Base-by-base conservation (phyloP, 345 rosid species). In the Microthlaspi erraticum region DNA sequence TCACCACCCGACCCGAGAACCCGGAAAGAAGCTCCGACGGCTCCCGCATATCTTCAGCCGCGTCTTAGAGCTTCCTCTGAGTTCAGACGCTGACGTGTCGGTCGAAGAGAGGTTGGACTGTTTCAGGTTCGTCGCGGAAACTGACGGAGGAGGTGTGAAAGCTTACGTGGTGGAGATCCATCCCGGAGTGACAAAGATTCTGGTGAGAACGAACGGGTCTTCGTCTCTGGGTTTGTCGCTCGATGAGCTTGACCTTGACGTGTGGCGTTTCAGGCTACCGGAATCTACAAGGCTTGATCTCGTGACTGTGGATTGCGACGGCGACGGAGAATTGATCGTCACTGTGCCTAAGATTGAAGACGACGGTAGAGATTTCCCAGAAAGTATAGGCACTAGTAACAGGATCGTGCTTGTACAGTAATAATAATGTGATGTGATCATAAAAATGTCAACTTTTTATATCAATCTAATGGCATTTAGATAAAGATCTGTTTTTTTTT, bases 231-330 rank as follows among this genome's bases (percentile, higher is more conserved):
- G 76, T 66, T 67, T 84, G 33, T 74, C 86, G 3, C 66, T 88
- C 16, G 83, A 86, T 68, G 88, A 83, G 50, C 80, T 93, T 74
- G 97, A 90, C 70, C 84, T 90, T 58, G 97, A 93, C 60, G 83
- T 86, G 82, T 93, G 98, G 98, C 82, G 97, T 58, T 90, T 86
- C 72, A 75, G 97, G 73, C 74, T 93, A 52, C 98, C 96, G 20
- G 90, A 88, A 60, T 75, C 93, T 3, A 90, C 97, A 2, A 73
- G 88, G 55, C 97, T 90, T 13, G 93, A 93, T 78, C 86, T 93
- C 2, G 92, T 94, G 1, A 90, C 88, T 16, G 98, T 94, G 33
- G 83, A 83, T 45, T 81, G 73, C 34, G 80, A 61, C 38, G 86
- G 85, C 58, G 83, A 86, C 6, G 96, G 96, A 12, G 96, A 87